These are phyloP conservation scores for Colletotrichum coccodes DNA, from an alignment of 2,329 filamentous ascomycete species.

Conservation along the genomic window DNA sequence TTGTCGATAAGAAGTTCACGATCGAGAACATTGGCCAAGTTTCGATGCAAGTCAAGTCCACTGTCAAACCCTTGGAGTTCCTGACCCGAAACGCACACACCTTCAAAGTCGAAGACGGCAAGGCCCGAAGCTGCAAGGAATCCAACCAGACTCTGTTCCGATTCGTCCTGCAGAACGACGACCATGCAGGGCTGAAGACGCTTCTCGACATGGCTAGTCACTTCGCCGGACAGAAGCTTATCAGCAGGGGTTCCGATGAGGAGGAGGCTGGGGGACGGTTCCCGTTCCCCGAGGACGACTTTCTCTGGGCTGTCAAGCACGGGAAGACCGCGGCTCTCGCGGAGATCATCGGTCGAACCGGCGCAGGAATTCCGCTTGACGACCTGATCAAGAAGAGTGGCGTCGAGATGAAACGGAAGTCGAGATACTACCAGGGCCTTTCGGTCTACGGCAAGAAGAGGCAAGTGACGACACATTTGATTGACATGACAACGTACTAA, in stretches of 20 bases:
- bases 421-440: conserved; percentile 80
- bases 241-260: conserved; percentile 38
- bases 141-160: conserved; percentile 44
- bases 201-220: conserved; percentile 65
- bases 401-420: conserved; percentile 69
- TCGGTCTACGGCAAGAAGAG: conserved; percentile 79
- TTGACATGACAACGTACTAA: conserved; percentile 26
- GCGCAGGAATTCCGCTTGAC: conserved; percentile 76
- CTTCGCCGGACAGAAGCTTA: conserved; percentile 50
- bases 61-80: conserved; percentile 63
- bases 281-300: conserved; percentile 51
- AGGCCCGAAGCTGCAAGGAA: conserved; percentile 36
- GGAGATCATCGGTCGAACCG: conserved; percentile 72
- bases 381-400: conserved; percentile 74
- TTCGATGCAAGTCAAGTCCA: conserved; percentile 74
- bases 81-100: conserved; percentile 53
- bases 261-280: conserved; percentile 46
- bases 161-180: conserved; percentile 62
- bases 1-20: conserved; percentile 76
- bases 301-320: conserved; percentile 53
- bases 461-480: conserved; percentile 38
- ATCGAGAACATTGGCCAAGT: conserved; percentile 80
- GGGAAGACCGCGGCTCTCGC: conserved; percentile 68
- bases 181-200: conserved; percentile 63
- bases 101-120: conserved; percentile 44